phyloP scores from a whole-genome alignment of 1,139 yeast genomes.

The Candida dubliniensis region DNA sequence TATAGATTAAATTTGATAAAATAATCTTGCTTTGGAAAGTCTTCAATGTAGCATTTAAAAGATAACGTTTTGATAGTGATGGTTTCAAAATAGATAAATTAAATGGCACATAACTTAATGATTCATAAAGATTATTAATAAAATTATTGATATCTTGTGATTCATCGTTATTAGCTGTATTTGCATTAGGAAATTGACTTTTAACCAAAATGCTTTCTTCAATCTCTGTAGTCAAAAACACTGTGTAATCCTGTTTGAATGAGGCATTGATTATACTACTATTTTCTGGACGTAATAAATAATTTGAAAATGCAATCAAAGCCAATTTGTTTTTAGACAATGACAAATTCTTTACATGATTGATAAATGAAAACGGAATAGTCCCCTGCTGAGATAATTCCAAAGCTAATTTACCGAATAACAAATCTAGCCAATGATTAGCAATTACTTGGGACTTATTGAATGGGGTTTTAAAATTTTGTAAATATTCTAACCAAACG shows the following conservation, averaged over 20 bases:
- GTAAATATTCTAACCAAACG: constrained; percentile 37
- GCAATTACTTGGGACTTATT: constrained; percentile 38
- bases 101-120: constrained; percentile 27
- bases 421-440: constrained; percentile 39
- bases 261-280: constrained; percentile 19
- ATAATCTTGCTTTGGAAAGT: constrained; percentile 43
- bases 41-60: constrained; percentile 31
- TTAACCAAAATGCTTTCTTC: constrained; percentile 21
- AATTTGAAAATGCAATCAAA: constrained; percentile 30
- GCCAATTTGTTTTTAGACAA: constrained; percentile 29
- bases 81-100: constrained; percentile 26
- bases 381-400: constrained; percentile 25
- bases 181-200: constrained; percentile 37
- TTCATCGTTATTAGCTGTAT: constrained; percentile 16
- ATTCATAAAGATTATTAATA: constrained; percentile 35
- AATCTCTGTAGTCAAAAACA: constrained; percentile 26
- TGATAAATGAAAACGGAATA: constrained; percentile 19
- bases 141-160: constrained; percentile 24
- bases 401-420: constrained; percentile 27
- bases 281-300: constrained; percentile 29
- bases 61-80: constrained; percentile 31
- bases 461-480: constrained; percentile 27
- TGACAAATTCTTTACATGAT: constrained; percentile 22
- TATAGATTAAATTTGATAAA: constrained; percentile 33
- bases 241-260: constrained; percentile 34